These are phyloP conservation scores for Plectosphaerella cucumerina DNA, from an alignment of 2,329 filamentous ascomycete genomes.

Conservation along the genomic window DNA sequence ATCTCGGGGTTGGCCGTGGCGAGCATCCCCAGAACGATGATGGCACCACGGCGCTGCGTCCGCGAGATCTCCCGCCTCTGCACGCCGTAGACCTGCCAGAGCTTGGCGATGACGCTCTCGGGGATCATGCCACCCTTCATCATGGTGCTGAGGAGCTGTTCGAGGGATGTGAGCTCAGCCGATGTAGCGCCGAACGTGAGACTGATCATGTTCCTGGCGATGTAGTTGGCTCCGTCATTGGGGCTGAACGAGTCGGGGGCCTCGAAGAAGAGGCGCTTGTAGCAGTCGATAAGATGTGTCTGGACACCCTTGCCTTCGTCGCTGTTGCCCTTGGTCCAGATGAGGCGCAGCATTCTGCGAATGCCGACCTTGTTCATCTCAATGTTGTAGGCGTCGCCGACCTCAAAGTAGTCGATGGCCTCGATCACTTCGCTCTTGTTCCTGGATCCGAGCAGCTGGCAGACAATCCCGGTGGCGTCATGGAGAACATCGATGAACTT, in stretches of 20 bases:
- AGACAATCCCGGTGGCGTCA: constrained; percentile 73
- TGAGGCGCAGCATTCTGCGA: constrained; percentile 89
- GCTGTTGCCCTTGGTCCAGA: constrained; percentile 99
- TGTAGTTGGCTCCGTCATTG: constrained; percentile 91
- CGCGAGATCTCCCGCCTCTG: constrained; percentile 91
- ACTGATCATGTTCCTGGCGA: constrained; percentile 98
- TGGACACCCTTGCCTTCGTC: constrained; percentile 99
- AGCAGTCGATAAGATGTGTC: constrained; percentile 93
- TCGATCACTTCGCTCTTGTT: constrained; percentile 99
- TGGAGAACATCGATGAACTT: constrained; percentile 92
- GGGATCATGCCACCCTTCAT: constrained; percentile 89
- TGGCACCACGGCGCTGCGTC: constrained; percentile 84
- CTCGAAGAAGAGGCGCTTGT: constrained; percentile 93
- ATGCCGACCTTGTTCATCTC: constrained; percentile 91
- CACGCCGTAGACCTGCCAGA: constrained; percentile 97
- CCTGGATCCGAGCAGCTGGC: constrained; percentile 83
- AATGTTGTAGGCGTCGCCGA: constrained; percentile 93
- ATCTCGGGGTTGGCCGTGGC: constrained; percentile 90
- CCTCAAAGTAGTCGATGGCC: constrained; percentile 97
- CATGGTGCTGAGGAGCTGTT: constrained; percentile 95
- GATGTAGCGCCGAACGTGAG: constrained; percentile 93
- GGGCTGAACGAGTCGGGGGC: constrained; percentile 82
- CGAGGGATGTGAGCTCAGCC: constrained; percentile 89
- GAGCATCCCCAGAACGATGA: constrained; percentile 96
- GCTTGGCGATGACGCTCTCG: constrained; percentile 80